phyloP scores from a whole-genome alignment of 2,329 filamentous ascomycete species.

The Phialophora macrospora region DNA sequence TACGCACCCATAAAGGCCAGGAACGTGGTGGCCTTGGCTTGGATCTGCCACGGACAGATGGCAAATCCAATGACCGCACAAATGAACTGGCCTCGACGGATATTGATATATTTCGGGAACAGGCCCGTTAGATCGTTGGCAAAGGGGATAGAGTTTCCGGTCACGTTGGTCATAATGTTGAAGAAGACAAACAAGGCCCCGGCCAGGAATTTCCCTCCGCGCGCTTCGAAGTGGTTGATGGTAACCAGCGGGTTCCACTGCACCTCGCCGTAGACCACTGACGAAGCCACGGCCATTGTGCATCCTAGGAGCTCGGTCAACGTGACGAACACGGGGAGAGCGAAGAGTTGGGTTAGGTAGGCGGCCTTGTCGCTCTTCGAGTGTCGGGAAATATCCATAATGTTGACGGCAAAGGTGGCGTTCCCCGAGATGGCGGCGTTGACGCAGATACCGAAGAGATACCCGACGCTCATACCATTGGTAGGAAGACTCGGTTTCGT shows the following conservation, averaged over 20 bases:
- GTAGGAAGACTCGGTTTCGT: constrained; percentile 18
- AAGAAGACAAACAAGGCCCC: constrained; percentile 44
- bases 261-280: constrained; percentile 40
- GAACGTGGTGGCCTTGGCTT: constrained; percentile 49
- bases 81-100: constrained; percentile 50
- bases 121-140: constrained; percentile 58
- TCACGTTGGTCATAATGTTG: constrained; percentile 28
- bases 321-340: constrained; percentile 56
- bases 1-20: constrained; percentile 45
- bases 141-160: constrained; percentile 47
- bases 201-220: constrained; percentile 55
- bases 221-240: constrained; percentile 44
- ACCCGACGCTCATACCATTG: constrained; percentile 16
- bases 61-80: constrained; percentile 51
- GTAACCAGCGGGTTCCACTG: constrained; percentile 53
- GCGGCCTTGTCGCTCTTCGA: constrained; percentile 41
- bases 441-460: constrained; percentile 25
- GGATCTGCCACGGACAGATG: constrained; percentile 54
- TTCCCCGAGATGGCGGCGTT: constrained; percentile 28
- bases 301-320: constrained; percentile 60
- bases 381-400: constrained; percentile 60
- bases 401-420: constrained; percentile 52
- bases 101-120: constrained; percentile 60
- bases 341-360: constrained; percentile 49
- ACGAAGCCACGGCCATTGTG: constrained; percentile 59